Evolutionary conservation across 2,329 filamentous ascomycete species (phyloP), one percentile per base, ranked within the genome.

Genomic region (Claviceps sp.): DNA sequence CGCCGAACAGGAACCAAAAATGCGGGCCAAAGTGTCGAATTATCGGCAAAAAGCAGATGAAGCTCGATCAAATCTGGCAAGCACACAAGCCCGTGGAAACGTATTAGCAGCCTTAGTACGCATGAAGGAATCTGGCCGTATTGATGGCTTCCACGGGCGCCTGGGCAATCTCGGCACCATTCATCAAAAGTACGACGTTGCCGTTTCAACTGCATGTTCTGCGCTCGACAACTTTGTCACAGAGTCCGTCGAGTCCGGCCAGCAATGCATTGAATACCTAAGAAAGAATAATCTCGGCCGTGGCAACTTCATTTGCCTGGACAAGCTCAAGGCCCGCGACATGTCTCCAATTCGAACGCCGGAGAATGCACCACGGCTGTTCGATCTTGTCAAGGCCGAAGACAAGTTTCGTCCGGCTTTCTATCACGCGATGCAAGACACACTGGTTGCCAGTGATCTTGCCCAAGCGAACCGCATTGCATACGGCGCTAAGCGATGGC

Each of bases 381-480:
- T 97, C 61, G 94, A 98, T 63, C 74, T 98, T 0, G 85, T 98
- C 62, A 88, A 85, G 64, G 79, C 90, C 20, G 95, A 95, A 69
- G 83, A 91, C 49, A 86, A 78, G 57, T 96, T 97, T 68, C 77
- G 78, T 2, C 86, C 91, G 0, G 93, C 93, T 0, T 98, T 98
- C 68, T 98, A 91, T 68, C 93, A 91, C 60, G 88, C 94, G 6
- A 80, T 98, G 58, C 88, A 95, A 62, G 91, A 98, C 64, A 98
- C 94, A 0, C 74, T 98, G 2, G 94, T 98, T 16, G 93, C 93
- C 5, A 84, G 83, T 50, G 88, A 98, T 61, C 78, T 98, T 14
- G 83, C 87, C n/a, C 93, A 98, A 66, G 94, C 93, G 2, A 96
- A 97, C 68, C 83, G 93, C 46, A 96, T 98, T 58, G 93, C 93